Evolutionary conservation across 2,329 filamentous ascomycete species (phyloP).

Genomic region (Talaromyces funiculosus): DNA sequence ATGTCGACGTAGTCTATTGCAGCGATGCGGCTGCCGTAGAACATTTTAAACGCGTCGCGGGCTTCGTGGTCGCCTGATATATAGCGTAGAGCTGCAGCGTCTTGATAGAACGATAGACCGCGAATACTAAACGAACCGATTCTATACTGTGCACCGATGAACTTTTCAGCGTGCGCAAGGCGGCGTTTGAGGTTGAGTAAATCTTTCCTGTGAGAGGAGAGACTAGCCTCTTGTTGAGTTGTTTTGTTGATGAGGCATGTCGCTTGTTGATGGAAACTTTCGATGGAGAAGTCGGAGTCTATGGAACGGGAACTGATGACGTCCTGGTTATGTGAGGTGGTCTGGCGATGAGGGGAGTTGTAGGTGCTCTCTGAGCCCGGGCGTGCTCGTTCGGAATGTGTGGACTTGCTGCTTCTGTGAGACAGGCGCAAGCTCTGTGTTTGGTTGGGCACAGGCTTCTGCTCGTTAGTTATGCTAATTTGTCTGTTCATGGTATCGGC

Average conservation of each 20-base stretch:
- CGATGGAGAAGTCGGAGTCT: neutral
- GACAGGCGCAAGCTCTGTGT: neutral
- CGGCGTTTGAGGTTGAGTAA: conserved; percentile 8
- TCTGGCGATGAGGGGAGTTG: neutral
- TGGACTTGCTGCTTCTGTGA: neutral
- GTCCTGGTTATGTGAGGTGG: neutral
- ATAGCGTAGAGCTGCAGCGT: conserved; percentile 7
- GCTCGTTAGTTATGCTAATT: neutral
- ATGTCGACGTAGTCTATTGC: conserved; percentile 7
- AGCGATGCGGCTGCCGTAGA: conserved; percentile 8
- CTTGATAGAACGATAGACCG: conserved; percentile 6
- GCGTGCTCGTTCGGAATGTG: neutral
- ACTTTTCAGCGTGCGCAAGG: conserved; percentile 3
- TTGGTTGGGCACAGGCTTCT: neutral
- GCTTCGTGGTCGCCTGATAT: neutral
- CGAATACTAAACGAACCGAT: neutral
- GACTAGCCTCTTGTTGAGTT: neutral
- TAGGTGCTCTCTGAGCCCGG: neutral
- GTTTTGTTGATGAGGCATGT: neutral
- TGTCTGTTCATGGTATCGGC: neutral
- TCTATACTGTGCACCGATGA: neutral
- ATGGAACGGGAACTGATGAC: neutral
- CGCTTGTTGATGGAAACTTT: neutral
- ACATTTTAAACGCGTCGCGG: conserved; percentile 2
- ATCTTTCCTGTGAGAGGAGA: neutral